Base-by-base conservation (phyloP, 1,284 basidiomycete genomes). In the Fomitopsis palustris region DNA sequence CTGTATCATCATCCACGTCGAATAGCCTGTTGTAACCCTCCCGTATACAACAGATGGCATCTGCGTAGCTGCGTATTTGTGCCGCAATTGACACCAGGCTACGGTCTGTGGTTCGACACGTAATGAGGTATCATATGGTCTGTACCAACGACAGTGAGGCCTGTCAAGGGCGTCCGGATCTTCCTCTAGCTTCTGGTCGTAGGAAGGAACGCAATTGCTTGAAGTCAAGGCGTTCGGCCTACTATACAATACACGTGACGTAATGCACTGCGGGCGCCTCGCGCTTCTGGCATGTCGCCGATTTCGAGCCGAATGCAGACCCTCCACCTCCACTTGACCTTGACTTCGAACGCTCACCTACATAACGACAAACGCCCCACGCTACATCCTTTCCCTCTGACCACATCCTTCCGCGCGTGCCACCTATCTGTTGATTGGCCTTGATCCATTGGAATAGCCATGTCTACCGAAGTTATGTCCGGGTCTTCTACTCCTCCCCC, bases 381-480 rank as follows among this genome's bases (percentile, higher is more conserved):
- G 29, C 16, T 27, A 25, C 45, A 47, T 27, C 45, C 7, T 17
- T 17, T 23, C 39, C 10, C 19, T 21, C 16, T 29, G 27, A 37
- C 3, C 17, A 41, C 38, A 27, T 41, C 19, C 14, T 19, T 7
- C 37, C 9, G 35, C 19, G 39, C 29, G 39, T 9, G 19, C 21
- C 29, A 12, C 21, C 9, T 33, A 55, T 21, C 29, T 17, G 54
- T 45, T 25, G 54, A 39, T 42, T n/a, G 39, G 16, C 21, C 29
- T 37, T 17, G 39, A 27, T 52, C 35, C n/a, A 33, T 10, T 21
- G 49, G n/a, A 52, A 19, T 31, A 16, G 37, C 27, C 54, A 59
- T 59, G 57, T 55, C 57, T 29, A 52, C 57, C 19, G 57, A 59
- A 49, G 53, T 59, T 38, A 52, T 55, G 42, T 43, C 31, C 35